These are phyloP conservation scores for Xylaria multiplex DNA, from an alignment of 2,329 filamentous ascomycete genomes.

Conservation along the genomic window DNA sequence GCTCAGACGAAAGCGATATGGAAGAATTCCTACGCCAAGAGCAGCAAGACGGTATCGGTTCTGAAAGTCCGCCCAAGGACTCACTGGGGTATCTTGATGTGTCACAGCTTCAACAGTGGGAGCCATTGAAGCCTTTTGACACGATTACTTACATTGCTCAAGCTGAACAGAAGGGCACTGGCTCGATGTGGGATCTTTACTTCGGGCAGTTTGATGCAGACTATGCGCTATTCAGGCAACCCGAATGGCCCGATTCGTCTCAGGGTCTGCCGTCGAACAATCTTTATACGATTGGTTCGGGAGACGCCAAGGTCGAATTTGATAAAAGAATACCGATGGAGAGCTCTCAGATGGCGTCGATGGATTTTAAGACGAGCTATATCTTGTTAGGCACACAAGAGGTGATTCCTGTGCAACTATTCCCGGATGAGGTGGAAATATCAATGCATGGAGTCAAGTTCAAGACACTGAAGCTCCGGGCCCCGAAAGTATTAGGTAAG, in stretches of 20 bases:
- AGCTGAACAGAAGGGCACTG: background rate
- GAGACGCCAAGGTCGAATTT: background rate
- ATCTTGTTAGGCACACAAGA: constrained; percentile 10
- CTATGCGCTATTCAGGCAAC: constrained; percentile 12
- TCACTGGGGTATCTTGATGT: background rate
- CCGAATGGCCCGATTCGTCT: background rate
- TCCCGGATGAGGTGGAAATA: constrained; percentile 12
- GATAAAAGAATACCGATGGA: background rate
- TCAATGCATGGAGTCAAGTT: constrained; percentile 1
- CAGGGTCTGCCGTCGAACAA: background rate
- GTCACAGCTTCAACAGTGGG: background rate
- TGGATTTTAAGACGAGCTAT: background rate
- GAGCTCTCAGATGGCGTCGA: background rate
- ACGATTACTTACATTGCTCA: constrained; percentile 17
- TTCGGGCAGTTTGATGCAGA: constrained; percentile 11
- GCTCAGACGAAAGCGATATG: background rate
- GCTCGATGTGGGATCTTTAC: background rate
- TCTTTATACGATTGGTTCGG: background rate
- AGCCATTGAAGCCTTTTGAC: constrained; percentile 10
- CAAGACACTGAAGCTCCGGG: constrained; percentile 10
- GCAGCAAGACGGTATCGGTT: background rate
- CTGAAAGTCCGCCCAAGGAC: background rate
- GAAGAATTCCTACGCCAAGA: background rate
- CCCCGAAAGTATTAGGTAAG: constrained; percentile 12
- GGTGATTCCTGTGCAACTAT: constrained; percentile 9